Evolutionary conservation across 208 protist genomes (phyloP), one percentile per base, ranked within the genome.

Genomic region (Lotmaria passim): DNA sequence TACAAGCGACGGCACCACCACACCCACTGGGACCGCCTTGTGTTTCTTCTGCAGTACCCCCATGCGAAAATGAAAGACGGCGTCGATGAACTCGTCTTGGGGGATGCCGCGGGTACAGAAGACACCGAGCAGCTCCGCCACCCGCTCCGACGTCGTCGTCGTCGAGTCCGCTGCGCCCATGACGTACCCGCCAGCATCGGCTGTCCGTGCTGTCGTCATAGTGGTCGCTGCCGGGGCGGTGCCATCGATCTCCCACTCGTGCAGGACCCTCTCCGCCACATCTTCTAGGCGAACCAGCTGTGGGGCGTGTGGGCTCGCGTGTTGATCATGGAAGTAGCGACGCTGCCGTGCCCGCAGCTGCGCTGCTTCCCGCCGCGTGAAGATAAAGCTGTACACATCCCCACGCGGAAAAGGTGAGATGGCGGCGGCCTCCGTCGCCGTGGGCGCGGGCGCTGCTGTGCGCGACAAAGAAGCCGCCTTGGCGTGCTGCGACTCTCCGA

Each of bases 21-120:
- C 68, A 5, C 59, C 59, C 19, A 53, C 36, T 0, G 68, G 68
- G 14, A 67, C 12, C 14, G 58, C 15, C 44, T 60, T 44, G 39
- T 52, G 51, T 21, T 31, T 39, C 51, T 44, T 74, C 47, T 60
- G 68, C 47, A 74, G 38, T 30, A 67, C 68, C 44, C n/a, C 31
- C 58, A 74, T 36, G 36, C 59, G 68, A 43, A 60, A 57, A 7
- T 66, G n/a, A 21, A 74, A 67, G 47, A 74, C 68, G n/a, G 57
- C 44, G 30, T 33, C 17, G 31, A 74, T 47, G 39, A 66, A 74
- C 58, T 74, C 48, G 8, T n/a, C 47, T 52, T 74, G 68, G 0
- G 68, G 68, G 21, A 66, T 67, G 51, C 44, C 58, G 11, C 41
- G 68, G 8, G 68, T 67, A 50, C 57, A 74, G 8, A 74, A 64